phyloP scores from a whole-genome alignment of 768 basidiomycete species.

The Porpolomopsis calyptriformis region DNA sequence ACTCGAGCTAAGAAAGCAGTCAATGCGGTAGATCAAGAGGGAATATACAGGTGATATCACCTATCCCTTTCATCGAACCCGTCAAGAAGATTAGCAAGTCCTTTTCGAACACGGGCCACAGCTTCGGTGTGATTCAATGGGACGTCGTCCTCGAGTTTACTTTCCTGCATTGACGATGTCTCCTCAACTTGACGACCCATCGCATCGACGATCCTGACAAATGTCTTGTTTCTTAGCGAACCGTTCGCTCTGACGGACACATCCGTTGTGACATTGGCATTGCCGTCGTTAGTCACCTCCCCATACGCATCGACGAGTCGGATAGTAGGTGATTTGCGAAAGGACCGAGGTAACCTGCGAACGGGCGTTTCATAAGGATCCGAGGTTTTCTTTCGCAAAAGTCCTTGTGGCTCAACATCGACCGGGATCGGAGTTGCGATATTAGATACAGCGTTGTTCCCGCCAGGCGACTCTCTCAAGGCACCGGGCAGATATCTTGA shows the following conservation, averaged over 20 bases:
- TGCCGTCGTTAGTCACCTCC: conserved; percentile 25
- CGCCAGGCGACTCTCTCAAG: background rate
- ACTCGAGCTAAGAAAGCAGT: conserved; percentile 24
- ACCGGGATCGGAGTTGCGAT: background rate
- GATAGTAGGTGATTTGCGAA: conserved; percentile 41
- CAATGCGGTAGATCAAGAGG: background rate
- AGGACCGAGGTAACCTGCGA: conserved; percentile 19
- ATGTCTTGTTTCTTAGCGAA: conserved; percentile 25
- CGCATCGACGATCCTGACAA: conserved; percentile 55
- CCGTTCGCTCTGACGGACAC: background rate
- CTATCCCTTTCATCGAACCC: conserved; percentile 48
- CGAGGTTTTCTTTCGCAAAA: conserved; percentile 7
- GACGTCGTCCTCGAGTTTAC: conserved; percentile 11
- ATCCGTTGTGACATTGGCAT: conserved; percentile 9
- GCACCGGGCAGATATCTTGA: background rate
- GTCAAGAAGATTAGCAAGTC: conserved; percentile 45
- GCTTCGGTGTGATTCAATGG: conserved; percentile 38
- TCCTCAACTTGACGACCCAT: conserved; percentile 53
- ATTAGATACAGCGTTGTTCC: background rate
- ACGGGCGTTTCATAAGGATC: conserved; percentile 12
- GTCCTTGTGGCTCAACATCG: conserved; percentile 1
- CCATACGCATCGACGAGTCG: conserved; percentile 69
- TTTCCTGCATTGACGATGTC: conserved; percentile 15
- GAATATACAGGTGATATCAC: conserved; percentile 22
- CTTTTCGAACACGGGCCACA: conserved; percentile 45